These are phyloP conservation scores for Claviceps pazoutovae DNA, from an alignment of 2,329 filamentous ascomycete genomes.

Conservation along the genomic window DNA sequence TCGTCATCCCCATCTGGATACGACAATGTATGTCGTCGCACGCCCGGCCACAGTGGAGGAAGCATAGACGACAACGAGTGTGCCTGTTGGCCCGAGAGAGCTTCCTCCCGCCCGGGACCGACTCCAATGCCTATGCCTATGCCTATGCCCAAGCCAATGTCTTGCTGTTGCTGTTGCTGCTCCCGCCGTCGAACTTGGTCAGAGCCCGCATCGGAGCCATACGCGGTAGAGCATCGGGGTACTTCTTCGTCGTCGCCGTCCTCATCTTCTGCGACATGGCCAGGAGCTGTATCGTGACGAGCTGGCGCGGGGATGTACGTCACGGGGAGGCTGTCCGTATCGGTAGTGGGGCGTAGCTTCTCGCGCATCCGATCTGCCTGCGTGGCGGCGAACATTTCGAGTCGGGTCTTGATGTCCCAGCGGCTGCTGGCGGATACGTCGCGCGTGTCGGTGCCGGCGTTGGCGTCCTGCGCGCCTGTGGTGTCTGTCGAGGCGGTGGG, in stretches of 20 bases:
- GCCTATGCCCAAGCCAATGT: neutral
- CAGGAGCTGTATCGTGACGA: constrained; percentile 40
- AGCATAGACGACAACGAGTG: constrained; percentile 17
- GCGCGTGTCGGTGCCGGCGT: constrained; percentile 1
- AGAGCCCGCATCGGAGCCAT: constrained; percentile 1
- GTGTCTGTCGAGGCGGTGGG: neutral
- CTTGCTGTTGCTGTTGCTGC: constrained; percentile 7
- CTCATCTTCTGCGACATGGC: constrained; percentile 43
- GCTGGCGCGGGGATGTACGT: constrained; percentile 48
- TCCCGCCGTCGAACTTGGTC: neutral
- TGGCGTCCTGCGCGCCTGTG: neutral
- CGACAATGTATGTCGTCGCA: constrained; percentile 16
- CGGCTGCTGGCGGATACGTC: constrained; percentile 15
- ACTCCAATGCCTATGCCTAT: neutral
- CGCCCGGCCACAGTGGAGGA: constrained; percentile 31
- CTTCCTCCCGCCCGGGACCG: neutral
- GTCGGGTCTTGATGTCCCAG: constrained; percentile 42
- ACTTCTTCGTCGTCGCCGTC: constrained; percentile 38
- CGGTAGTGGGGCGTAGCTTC: constrained; percentile 36
- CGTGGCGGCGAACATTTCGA: constrained; percentile 47
- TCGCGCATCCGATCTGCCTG: constrained; percentile 48
- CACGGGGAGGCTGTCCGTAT: constrained; percentile 42
- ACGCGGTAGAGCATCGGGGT: constrained; percentile 3
- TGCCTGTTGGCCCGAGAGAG: constrained; percentile 11
- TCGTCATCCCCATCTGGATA: constrained; percentile 16